These are phyloP conservation scores for Climacium dendroides DNA, from an alignment of 225 moss, liverwort and hornwort species.

Conservation along the genomic window DNA sequence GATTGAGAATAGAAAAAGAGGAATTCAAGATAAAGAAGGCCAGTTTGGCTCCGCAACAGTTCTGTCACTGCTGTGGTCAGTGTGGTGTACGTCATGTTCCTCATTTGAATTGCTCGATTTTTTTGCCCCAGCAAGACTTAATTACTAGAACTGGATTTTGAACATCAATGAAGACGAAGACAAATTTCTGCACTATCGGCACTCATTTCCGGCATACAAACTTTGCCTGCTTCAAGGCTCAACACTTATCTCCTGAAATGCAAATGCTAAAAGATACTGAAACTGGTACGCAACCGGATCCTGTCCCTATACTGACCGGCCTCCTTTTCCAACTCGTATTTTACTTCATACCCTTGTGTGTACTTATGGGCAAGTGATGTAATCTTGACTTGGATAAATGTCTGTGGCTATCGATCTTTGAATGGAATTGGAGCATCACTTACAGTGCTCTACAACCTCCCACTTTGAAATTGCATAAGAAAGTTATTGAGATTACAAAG, in stretches of 20 bases:
- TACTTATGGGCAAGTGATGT: not conserved
- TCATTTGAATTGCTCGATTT: not conserved
- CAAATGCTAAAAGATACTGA: not conserved
- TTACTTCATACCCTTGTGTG: not conserved
- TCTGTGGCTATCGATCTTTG: not conserved
- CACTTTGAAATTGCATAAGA: not conserved
- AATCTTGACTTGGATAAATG: not conserved
- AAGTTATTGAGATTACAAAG: no score
- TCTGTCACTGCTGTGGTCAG: not conserved
- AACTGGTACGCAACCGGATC: not conserved
- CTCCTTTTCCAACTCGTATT: not conserved
- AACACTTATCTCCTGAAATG: not conserved
- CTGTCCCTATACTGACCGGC: not conserved
- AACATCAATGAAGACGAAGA: not conserved
- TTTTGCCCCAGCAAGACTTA: not conserved
- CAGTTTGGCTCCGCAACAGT: not conserved
- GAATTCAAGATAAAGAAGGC: not conserved
- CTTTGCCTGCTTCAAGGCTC: not conserved
- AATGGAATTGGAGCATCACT: not conserved
- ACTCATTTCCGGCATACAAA: not conserved
- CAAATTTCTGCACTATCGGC: not conserved
- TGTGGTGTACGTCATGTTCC: not conserved
- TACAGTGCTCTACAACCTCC: not conserved
- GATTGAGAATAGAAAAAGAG: not conserved
- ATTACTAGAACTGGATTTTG: not conserved